Base-by-base conservation (phyloP, 2,329 filamentous ascomycete species). In the Talaromyces albobiverticillius region DNA sequence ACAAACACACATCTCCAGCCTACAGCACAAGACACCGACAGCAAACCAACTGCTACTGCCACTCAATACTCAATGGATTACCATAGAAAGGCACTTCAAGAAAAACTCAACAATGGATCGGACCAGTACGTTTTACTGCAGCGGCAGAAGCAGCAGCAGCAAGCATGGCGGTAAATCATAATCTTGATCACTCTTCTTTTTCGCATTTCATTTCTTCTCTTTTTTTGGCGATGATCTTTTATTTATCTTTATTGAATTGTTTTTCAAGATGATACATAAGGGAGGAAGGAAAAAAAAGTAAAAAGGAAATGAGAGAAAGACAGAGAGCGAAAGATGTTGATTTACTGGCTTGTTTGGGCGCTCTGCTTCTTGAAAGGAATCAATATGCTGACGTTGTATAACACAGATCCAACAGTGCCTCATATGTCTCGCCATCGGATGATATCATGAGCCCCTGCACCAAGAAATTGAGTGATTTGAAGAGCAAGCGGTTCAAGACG, bases 381-480 rank as follows among this genome's bases (percentile, higher is more conserved):
- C 14, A n/a, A 23, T 40, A 9, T 32, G 45, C 45, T 53, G 40
- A 47, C 29, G 4, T 22, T 43, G 42, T 31, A 3, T 40, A 42
- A 14, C 52, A 49, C 62, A 67, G 65, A 56, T 65, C 60, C 9
- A 59, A 66, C 48, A 64, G 34, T 31, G 29, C 65, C 41, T 67
- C 69, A 42, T 79, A 78, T 58, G 68, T 79, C 54, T 78, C 76
- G 32, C 76, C 76, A 0, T 78, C 75, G 3, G 76, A 79, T 59
- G 72, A 74, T 36, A 75, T 79, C 47, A 75, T 77, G 70, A 77
- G 74, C 48, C 76, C 76, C 3, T 77, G 75, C 56, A 77, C 75
- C 25, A 76, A 77, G 68, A 79, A 79, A 51, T 53, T 79, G 63
- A 76, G 71, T 49, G 72, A 77, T 54, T 64, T 78, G 52, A 79